Evolutionary conservation across 257 asterid genomes (phyloP).

Genomic region (Solanum appendiculatum): DNA sequence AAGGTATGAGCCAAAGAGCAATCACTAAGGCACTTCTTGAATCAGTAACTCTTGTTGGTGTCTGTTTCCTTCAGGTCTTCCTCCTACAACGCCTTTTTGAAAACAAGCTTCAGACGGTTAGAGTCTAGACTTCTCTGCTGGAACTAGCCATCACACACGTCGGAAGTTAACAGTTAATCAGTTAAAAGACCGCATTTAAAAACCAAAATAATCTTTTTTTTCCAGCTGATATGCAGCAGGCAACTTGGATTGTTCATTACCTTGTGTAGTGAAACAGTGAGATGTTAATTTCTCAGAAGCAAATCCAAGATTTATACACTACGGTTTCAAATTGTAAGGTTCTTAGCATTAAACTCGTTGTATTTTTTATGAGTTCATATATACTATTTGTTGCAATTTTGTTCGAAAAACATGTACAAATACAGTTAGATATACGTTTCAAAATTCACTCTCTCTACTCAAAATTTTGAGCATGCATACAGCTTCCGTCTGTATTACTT

Average conservation of each 20-base stretch:
- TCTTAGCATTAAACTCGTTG: background rate
- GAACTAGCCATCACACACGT: background rate
- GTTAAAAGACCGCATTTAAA: background rate
- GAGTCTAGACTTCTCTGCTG: constrained; percentile 39
- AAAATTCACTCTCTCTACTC: background rate
- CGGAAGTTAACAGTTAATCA: background rate
- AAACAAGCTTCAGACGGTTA: constrained; percentile 47
- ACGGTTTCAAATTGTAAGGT: background rate
- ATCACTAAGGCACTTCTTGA: constrained; percentile 59
- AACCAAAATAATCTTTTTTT: background rate
- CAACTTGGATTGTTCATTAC: background rate
- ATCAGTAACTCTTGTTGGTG: constrained; percentile 51
- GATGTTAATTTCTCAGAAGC: background rate
- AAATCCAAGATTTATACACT: background rate
- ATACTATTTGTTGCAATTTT: background rate
- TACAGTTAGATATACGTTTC: background rate
- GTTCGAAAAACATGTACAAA: too few relatives aligned
- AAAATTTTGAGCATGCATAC: too few relatives aligned
- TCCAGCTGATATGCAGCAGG: background rate
- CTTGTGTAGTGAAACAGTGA: background rate
- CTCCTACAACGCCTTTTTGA: constrained; percentile 58
- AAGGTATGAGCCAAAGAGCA: constrained; percentile 61
- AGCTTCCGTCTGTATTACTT: background rate
- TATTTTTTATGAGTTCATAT: background rate
- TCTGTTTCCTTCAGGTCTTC: constrained; percentile 52